Evolutionary conservation across 768 basidiomycete species (phyloP), one percentile per base, ranked within the genome.

Genomic region (Plicaturopsis crispa): DNA sequence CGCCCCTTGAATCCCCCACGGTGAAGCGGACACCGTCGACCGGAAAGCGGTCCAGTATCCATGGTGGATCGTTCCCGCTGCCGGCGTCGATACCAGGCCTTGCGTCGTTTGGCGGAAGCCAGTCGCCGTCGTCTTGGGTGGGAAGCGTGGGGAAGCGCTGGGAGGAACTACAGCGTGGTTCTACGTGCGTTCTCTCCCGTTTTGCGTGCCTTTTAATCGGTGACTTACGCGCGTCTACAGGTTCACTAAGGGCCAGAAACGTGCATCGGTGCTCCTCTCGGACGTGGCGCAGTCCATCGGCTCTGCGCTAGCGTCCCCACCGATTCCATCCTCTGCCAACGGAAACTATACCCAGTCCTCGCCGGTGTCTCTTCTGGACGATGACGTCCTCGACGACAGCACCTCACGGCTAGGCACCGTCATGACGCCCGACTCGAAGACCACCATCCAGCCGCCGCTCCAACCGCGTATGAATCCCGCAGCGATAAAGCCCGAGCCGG

Each of bases 161-260:
- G 58, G 75, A 69, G 41, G 76, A 75, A 46, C 48, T 82, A 19
- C 75, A 73, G 51, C 62, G 60, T 13, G 66, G 66, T 39, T 60
- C 70, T 26, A 72, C 71, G 79, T 82, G 50, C 46, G 75, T 75
- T 5, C 31, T 24, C 32, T 21, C 18, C 23, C 31, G 30, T 34
- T 19, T 32, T 39, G 28, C 33, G 17, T 18, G 22, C 22, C 33
- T 19, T 21, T 17, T 33, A 7, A 18, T 16, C 14, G 13, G 13
- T 46, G 5, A 42, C 16, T 41, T 33, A 13, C n/a, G 28, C n/a
- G 28, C 43, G 45, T 45, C 41, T 18, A 20, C 43, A 85, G 83
- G n/a, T 72, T 84, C 49, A 62, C 75, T 13, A 82, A 78, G 47
- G 67, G 63, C 48, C 79, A 79, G 42, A 83, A 81, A 57, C 77